phyloP scores from a whole-genome alignment of 169 alveolate genomes.

The Plasmodium chabaudi region DNA sequence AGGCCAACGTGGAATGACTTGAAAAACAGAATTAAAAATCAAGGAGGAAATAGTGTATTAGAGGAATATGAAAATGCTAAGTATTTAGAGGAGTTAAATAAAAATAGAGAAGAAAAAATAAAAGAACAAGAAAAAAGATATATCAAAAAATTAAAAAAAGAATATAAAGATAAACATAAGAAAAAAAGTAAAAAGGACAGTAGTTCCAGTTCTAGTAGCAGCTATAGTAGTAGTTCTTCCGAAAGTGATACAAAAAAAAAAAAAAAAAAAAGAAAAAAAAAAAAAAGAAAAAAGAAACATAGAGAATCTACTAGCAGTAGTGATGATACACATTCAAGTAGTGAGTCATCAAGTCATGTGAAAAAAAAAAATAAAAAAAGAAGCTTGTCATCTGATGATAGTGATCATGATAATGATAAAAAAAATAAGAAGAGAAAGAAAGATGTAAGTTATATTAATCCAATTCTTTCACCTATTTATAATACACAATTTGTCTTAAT shows the following conservation, averaged over 20 bases:
- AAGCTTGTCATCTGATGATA: slow-evolving; percentile 24
- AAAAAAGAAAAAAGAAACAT: slow-evolving; percentile 7
- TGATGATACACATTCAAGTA: slow-evolving; percentile 38
- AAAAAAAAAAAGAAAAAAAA: slow-evolving; percentile 32
- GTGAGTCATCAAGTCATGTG: slow-evolving; percentile 1
- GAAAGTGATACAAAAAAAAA: slow-evolving; percentile 39
- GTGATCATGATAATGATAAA: slow-evolving; percentile 23
- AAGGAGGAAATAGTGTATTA: slow-evolving; percentile 66
- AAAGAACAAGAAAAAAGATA: slow-evolving; percentile 75
- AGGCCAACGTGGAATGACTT: slow-evolving; percentile 77
- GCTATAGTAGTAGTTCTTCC: slow-evolving; percentile 4
- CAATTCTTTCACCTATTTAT: background rate
- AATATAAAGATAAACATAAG: slow-evolving; percentile 60
- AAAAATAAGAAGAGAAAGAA: slow-evolving; percentile 44
- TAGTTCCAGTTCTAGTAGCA: slow-evolving; percentile 1
- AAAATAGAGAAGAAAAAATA: slow-evolving; percentile 68
- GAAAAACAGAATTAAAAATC: slow-evolving; percentile 70
- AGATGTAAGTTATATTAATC: slow-evolving; percentile 31
- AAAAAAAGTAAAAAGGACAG: slow-evolving; percentile 21
- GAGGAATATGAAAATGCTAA: slow-evolving; percentile 74
- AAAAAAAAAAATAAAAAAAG: slow-evolving; percentile 41
- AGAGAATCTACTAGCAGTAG: background rate
- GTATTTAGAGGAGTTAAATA: slow-evolving; percentile 66
- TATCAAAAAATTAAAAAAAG: slow-evolving; percentile 69
- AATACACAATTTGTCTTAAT: background rate